These are phyloP conservation scores for Diplocarpon rosae DNA, from an alignment of 2,329 filamentous ascomycete genomes.

Conservation along the genomic window DNA sequence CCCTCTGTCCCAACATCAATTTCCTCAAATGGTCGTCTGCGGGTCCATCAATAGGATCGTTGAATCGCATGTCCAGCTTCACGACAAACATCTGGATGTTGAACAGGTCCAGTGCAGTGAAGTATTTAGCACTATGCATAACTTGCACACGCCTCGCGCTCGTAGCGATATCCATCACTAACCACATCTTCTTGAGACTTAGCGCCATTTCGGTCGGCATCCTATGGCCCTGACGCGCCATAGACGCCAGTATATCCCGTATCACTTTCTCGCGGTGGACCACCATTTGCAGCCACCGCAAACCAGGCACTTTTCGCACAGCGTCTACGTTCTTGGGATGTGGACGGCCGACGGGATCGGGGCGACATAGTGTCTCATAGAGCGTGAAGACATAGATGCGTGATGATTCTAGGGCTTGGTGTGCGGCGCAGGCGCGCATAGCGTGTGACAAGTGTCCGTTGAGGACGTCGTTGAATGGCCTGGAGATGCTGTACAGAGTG, in stretches of 20 bases:
- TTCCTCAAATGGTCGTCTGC: conserved; percentile 40
- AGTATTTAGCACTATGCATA: conserved; percentile 41
- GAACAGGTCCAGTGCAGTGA: conserved; percentile 49
- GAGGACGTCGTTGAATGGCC: conserved; percentile 27
- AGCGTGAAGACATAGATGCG: conserved; percentile 49
- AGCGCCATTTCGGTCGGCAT: conserved; percentile 37
- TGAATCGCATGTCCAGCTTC: conserved; percentile 62
- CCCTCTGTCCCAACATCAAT: conserved; percentile 48
- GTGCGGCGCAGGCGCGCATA: conserved; percentile 42
- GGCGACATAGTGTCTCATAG: conserved; percentile 46
- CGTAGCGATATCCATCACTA: conserved; percentile 55
- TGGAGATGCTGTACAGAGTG: not conserved
- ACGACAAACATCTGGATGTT: conserved; percentile 53
- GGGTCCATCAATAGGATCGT: conserved; percentile 47
- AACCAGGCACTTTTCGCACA: conserved; percentile 44
- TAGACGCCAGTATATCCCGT: conserved; percentile 49
- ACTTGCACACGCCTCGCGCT: conserved; percentile 42
- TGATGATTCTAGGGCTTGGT: conserved; percentile 43
- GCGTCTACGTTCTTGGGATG: conserved; percentile 19
- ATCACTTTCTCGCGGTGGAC: conserved; percentile 44
- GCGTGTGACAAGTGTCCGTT: conserved; percentile 48
- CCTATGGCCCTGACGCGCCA: conserved; percentile 47
- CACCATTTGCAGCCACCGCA: conserved; percentile 60
- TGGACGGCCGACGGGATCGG: conserved; percentile 44
- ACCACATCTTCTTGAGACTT: conserved; percentile 58